Evolutionary conservation across 371 early-diverging fungal genomes (phyloP), one percentile per base, ranked within the genome.

Genomic region (Batkoa obscura): DNA sequence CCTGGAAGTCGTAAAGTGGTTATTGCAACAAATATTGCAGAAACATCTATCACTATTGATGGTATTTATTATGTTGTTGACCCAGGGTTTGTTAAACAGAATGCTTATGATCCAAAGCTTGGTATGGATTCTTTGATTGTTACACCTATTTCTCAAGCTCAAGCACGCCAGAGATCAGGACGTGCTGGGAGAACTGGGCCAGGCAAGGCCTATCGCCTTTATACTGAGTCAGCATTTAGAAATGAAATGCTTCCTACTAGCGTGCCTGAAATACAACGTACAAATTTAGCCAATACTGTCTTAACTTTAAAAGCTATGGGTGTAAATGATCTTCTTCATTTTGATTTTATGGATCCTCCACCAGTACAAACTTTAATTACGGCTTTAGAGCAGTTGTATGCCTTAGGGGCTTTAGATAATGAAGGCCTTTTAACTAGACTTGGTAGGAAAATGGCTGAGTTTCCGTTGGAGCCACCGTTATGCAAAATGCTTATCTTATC

Each of bases 31-130:
- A 99, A 99, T 63, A 98, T 99, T 67, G 95, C 97, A 35, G 99
- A 99, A 68, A 97, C 99, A 10, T 96, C 96, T 5, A 71, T 99
- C 46, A 99, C 99, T 68, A 98, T 99, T n/a, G 94, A 94, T 62
- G 91, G 94, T 61, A 90, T 99, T 50, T 79, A 79, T 60, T 98
- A 95, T 64, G 98, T 99, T 1, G 78, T 98, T 32, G 99, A 99
- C 65, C 74, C 85, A 3, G 99, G 99, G 1, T 90, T 78, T 68
- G 83, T 81, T 62, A 99, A 99, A 66, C 74, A 91, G 36, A 98
- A 94, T 61, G 88, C 88, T 5, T 92, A 82, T 67, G 92, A 93
- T 58, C 91, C 94, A 57, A 83, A 84, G 58, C 89, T 93, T 50
- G 96, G 97, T 65, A 94, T 98, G 94, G 97, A 96, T 67, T 79